A percentile compares a stretch with the other conserved stretches of the same genome.
Conservation (phyloP, 2,329 filamentous ascomycete species). For the Conoideocrella luteorostrata region DNA sequence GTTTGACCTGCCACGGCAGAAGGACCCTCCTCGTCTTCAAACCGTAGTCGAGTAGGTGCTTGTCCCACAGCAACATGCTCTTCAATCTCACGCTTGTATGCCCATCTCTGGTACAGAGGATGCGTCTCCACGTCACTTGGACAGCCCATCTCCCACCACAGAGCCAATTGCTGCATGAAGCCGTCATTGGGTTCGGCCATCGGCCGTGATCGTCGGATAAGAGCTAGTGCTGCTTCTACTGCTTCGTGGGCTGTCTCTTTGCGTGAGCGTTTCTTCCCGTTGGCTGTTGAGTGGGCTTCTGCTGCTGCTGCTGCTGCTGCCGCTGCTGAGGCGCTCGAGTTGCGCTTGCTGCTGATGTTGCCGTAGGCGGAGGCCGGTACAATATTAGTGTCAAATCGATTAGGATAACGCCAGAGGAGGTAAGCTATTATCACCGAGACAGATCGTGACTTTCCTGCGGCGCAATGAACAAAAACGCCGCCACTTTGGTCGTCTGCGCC, state of each 20-base stretch:
- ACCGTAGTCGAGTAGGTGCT: conserved; percentile 76
- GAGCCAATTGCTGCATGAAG: conserved; percentile 80
- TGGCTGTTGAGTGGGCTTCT: background rate
- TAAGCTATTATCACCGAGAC: conserved; percentile 80
- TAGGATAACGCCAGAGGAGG: conserved; percentile 62
- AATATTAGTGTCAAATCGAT: conserved; percentile 40
- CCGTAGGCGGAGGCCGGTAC: conserved; percentile 19
- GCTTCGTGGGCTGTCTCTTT: conserved; percentile 39
- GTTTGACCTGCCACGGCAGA: background rate
- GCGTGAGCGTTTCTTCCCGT: conserved; percentile 14
- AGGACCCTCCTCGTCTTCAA: conserved; percentile 62
- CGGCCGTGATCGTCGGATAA: conserved; percentile 63
- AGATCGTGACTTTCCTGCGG: conserved; percentile 93
- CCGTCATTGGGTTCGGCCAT: conserved; percentile 85
- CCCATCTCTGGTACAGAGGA: conserved; percentile 71
- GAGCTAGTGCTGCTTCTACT: conserved; percentile 55
- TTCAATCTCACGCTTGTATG: conserved; percentile 48
- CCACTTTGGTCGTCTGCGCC: conserved; percentile 19
- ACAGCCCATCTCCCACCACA: conserved; percentile 85
- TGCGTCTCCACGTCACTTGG: conserved; percentile 59
- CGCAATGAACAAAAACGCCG: conserved; percentile 62
- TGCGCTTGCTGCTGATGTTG: conserved; percentile 6
- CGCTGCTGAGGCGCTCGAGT: conserved; percentile 5
- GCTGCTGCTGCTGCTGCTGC: conserved; percentile 8
- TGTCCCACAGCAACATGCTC: conserved; percentile 62